phyloP scores from a whole-genome alignment of 2,329 filamentous ascomycete species.

The Aspergillus terreus region DNA sequence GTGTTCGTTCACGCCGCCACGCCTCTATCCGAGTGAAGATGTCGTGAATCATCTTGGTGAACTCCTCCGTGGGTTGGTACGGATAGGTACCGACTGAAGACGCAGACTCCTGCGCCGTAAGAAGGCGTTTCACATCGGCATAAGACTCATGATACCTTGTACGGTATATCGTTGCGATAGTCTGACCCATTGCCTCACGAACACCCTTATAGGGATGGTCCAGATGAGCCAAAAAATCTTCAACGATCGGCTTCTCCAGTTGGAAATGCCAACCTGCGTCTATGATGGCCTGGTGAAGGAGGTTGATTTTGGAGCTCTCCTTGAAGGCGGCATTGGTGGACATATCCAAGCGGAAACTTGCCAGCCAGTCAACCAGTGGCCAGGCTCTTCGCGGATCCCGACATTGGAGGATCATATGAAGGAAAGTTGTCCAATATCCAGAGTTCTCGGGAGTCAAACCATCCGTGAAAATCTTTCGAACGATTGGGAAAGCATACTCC shows the following conservation, averaged over 20 bases:
- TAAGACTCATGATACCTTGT: conserved; percentile 95
- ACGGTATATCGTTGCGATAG: conserved; percentile 81
- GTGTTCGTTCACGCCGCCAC: conserved; percentile 79
- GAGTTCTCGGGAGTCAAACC: conserved; percentile 91
- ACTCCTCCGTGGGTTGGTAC: conserved; percentile 74
- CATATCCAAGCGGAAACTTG: conserved; percentile 88
- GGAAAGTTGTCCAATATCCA: conserved; percentile 89
- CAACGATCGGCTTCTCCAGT: conserved; percentile 77
- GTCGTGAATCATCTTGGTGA: conserved; percentile 65
- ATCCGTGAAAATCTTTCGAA: conserved; percentile 82
- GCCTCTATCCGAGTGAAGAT: conserved; percentile 77
- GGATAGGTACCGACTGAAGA: conserved; percentile 83
- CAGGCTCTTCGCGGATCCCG: conserved; percentile 85
- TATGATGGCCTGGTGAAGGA: conserved; percentile 81
- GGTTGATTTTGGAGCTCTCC: conserved; percentile 90
- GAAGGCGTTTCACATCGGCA: conserved; percentile 68
- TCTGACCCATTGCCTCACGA: conserved; percentile 87
- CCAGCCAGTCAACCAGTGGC: conserved; percentile 78
- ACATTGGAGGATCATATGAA: conserved; percentile 82
- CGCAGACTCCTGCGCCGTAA: conserved; percentile 71
- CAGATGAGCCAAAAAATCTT: conserved; percentile 85
- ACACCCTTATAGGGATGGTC: conserved; percentile 98
- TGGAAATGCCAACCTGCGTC: conserved; percentile 97
- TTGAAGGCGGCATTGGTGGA: conserved; percentile 96
- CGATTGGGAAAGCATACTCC: conserved; percentile 84